These are phyloP conservation scores for Lotmaria passim DNA, from an alignment of 208 protist species.

Conservation along the genomic window DNA sequence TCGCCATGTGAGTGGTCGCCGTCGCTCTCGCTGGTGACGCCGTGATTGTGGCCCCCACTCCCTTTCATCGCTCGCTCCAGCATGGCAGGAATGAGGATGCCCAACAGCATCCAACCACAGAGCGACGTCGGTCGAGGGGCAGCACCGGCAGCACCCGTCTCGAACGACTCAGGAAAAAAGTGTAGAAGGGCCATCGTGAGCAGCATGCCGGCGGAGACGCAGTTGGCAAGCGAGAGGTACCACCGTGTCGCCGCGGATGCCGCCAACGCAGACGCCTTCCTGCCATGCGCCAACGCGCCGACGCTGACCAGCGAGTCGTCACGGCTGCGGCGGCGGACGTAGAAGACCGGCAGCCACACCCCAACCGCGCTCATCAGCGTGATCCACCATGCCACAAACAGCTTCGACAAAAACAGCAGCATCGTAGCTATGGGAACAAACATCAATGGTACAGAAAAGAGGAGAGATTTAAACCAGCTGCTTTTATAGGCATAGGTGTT, in stretches of 20 bases:
- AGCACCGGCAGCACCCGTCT: background rate
- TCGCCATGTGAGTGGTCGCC: conserved; percentile 19
- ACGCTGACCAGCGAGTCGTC: background rate
- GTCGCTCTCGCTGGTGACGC: background rate
- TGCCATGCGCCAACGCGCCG: conserved; percentile 1
- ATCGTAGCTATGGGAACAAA: conserved; percentile 26
- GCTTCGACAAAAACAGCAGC: conserved; percentile 31
- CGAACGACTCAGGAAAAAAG: conserved; percentile 55
- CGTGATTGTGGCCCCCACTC: conserved; percentile 34
- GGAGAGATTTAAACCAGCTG: no score
- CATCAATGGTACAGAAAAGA: background rate
- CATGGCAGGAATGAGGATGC: conserved; percentile 67
- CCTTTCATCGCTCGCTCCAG: conserved; percentile 41
- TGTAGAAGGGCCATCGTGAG: conserved; percentile 64
- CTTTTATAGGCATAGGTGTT: no score
- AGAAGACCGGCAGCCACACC: conserved; percentile 55
- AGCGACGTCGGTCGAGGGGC: conserved; percentile 11
- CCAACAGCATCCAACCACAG: conserved; percentile 49
- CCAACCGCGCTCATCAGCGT: conserved; percentile 57
- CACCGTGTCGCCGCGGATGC: conserved; percentile 8
- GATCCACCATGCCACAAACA: conserved; percentile 37
- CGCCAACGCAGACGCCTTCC: background rate
- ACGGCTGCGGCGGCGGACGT: conserved; percentile 26
- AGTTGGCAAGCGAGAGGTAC: conserved; percentile 65
- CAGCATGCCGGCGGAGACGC: conserved; percentile 70